These are phyloP conservation scores for Aspergillus bertholletiae DNA, from an alignment of 495 filamentous ascomycete genomes.

Conservation along the genomic window DNA sequence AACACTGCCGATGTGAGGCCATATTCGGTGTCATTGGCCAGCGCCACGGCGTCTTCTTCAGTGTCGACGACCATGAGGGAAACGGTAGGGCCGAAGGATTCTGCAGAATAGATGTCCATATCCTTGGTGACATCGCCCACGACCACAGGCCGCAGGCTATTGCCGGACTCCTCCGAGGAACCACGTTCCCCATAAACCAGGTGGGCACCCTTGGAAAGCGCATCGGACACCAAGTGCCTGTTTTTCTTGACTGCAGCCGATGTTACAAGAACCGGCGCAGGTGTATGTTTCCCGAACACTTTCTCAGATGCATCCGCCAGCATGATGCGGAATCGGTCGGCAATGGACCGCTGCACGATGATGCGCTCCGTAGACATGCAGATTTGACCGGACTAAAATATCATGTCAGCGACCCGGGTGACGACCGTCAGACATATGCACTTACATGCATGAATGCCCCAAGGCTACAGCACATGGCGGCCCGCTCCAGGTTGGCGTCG, in stretches of 20 bases:
- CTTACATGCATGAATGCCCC: constrained; percentile 53
- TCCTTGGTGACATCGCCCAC: constrained; percentile 65
- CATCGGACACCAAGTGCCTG: constrained; percentile 61
- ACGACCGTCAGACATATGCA: not conserved
- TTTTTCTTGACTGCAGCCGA: constrained; percentile 60
- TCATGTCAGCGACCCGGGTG: constrained; percentile 2
- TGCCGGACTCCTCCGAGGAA: constrained; percentile 40
- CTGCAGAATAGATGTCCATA: constrained; percentile 80
- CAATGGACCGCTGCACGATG: constrained; percentile 69
- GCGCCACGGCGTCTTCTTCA: constrained; percentile 45
- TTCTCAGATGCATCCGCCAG: constrained; percentile 44
- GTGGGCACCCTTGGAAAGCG: constrained; percentile 64
- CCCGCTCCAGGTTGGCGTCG: constrained; percentile 55
- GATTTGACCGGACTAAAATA: constrained; percentile 67
- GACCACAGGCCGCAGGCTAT: constrained; percentile 69
- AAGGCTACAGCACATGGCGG: constrained; percentile 47
- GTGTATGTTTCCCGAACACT: constrained; percentile 42
- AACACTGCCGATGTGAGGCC: constrained; percentile 47
- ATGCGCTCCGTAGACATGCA: constrained; percentile 93
- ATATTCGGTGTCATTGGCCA: constrained; percentile 53
- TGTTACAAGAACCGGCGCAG: constrained; percentile 61
- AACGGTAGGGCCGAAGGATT: constrained; percentile 81
- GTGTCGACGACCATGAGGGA: constrained; percentile 45
- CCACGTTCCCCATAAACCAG: constrained; percentile 57
- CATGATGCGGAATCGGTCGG: constrained; percentile 60